These are phyloP conservation scores for Populus davidiana DNA, from an alignment of 345 rosid species.

Conservation along the genomic window DNA sequence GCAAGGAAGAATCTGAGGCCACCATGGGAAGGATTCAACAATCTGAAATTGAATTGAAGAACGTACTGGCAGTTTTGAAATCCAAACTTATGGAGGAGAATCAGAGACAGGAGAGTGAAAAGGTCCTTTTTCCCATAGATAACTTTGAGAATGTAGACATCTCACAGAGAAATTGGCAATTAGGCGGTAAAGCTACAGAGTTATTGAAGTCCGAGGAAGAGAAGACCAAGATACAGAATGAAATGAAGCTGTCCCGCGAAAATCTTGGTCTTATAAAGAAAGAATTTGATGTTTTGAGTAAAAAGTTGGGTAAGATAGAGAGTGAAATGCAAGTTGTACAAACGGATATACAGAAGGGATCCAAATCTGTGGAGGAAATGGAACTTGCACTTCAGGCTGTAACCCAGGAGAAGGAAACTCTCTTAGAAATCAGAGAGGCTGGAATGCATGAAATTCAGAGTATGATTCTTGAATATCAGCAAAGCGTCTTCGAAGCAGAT, in stretches of 20 bases:
- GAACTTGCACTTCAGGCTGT: constrained; percentile 43
- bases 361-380: constrained; percentile 41
- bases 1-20: constrained; percentile 50
- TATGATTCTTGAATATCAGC: constrained; percentile 55
- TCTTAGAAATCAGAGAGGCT: constrained; percentile 44
- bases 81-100: constrained; percentile 72
- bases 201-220: constrained; percentile 73
- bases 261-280: constrained; percentile 42
- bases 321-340: constrained; percentile 36
- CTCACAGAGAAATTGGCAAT: constrained; percentile 37
- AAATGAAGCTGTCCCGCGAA: constrained; percentile 55
- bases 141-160: constrained; percentile 56
- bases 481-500: constrained; percentile 48
- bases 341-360: constrained; percentile 45
- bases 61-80: constrained; percentile 43
- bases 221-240: constrained; percentile 66
- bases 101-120: constrained; percentile 60
- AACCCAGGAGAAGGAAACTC: constrained; percentile 51
- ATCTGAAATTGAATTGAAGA: constrained; percentile 54
- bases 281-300: constrained; percentile 43
- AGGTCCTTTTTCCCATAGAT: constrained; percentile 76
- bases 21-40: constrained; percentile 45
- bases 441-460: constrained; percentile 49
- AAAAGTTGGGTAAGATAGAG: constrained; percentile 41
- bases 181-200: constrained; percentile 71